phyloP scores from a whole-genome alignment of 108 stramenopile genomes.

The Nitzschia sp. region DNA sequence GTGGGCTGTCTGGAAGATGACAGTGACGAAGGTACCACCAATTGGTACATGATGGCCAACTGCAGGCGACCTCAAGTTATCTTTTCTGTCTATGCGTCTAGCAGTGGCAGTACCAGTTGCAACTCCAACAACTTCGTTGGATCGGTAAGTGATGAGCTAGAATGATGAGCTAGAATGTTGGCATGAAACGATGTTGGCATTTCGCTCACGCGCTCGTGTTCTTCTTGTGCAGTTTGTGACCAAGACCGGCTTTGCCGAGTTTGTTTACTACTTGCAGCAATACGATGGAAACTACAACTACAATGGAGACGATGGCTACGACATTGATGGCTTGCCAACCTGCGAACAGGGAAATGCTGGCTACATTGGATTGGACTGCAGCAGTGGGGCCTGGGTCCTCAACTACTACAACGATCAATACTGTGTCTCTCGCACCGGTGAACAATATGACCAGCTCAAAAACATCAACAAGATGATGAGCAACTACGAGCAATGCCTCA shows the following conservation, averaged over 20 bases:
- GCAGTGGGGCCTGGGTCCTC: slow-evolving; percentile 58
- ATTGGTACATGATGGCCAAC: slow-evolving; percentile 89
- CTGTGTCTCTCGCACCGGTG: slow-evolving; percentile 57
- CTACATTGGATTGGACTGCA: slow-evolving; percentile 72
- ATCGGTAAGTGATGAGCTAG: slow-evolving; percentile 73
- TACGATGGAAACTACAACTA: slow-evolving; percentile 56
- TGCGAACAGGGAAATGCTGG: slow-evolving; percentile 60
- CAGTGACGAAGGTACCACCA: slow-evolving; percentile 76
- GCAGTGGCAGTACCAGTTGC: slow-evolving; percentile 48
- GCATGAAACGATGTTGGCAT: too few species aligned
- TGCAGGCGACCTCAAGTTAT: slow-evolving; percentile 78
- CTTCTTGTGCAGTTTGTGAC: slow-evolving; percentile 61
- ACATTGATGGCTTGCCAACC: slow-evolving; percentile 52
- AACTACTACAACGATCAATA: slow-evolving; percentile 72
- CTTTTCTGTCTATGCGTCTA: slow-evolving; percentile 70
- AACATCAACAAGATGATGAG: slow-evolving; percentile 64
- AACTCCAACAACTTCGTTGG: slow-evolving; percentile 56
- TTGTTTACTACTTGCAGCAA: slow-evolving; percentile 53
- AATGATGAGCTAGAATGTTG: too few species aligned
- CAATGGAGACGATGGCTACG: slow-evolving; percentile 36
- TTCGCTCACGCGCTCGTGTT: slow-evolving; percentile 8
- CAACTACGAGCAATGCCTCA: slow-evolving; percentile 40
- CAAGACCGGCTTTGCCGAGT: slow-evolving; percentile 66
- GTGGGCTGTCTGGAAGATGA: slow-evolving; percentile 63
- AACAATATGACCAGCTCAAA: slow-evolving; percentile 51